Conservation (phyloP, 2,329 filamentous ascomycete species). For the Pseudogymnoascus sp. region DNA sequence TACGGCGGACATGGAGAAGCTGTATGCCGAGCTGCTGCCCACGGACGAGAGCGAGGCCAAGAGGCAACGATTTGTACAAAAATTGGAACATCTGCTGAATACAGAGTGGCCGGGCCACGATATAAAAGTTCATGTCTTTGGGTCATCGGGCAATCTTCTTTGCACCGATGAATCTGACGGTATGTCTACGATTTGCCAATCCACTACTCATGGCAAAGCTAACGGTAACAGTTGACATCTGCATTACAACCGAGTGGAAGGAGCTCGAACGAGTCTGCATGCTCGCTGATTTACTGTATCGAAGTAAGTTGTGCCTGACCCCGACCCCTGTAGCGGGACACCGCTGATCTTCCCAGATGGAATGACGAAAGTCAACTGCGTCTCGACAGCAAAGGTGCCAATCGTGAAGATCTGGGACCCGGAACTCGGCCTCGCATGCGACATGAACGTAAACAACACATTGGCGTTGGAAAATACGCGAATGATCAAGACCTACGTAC, state of each 20-base stretch:
- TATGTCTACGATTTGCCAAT: constrained; percentile 37
- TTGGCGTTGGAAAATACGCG: constrained; percentile 90
- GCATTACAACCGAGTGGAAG: constrained; percentile 86
- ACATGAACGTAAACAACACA: constrained; percentile 99
- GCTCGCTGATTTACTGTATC: constrained; percentile 76
- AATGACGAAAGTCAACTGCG: constrained; percentile 94
- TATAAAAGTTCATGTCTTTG: constrained; percentile 88
- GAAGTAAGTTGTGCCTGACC: constrained; percentile 50
- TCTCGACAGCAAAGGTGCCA: constrained; percentile 89
- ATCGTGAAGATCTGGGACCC: constrained; percentile 99
- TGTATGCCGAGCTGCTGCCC: constrained; percentile 80
- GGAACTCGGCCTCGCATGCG: constrained; percentile 77
- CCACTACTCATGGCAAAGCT: constrained; percentile 4
- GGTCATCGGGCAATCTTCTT: constrained; percentile 91
- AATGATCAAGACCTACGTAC: constrained; percentile 96
- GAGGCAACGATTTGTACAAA: constrained; percentile 67
- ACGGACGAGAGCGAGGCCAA: constrained; percentile 69
- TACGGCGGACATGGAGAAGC: constrained; percentile 70
- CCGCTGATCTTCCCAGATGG: constrained; percentile 55
- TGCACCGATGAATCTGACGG: constrained; percentile 95
- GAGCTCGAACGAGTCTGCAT: constrained; percentile 83
- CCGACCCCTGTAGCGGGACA: background rate
- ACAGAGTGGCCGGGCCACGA: constrained; percentile 85
- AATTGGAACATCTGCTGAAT: constrained; percentile 81
- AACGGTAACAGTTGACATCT: constrained; percentile 70